Conservation (phyloP, 1,284 basidiomycete genomes). For the Moniliella sp. region DNA sequence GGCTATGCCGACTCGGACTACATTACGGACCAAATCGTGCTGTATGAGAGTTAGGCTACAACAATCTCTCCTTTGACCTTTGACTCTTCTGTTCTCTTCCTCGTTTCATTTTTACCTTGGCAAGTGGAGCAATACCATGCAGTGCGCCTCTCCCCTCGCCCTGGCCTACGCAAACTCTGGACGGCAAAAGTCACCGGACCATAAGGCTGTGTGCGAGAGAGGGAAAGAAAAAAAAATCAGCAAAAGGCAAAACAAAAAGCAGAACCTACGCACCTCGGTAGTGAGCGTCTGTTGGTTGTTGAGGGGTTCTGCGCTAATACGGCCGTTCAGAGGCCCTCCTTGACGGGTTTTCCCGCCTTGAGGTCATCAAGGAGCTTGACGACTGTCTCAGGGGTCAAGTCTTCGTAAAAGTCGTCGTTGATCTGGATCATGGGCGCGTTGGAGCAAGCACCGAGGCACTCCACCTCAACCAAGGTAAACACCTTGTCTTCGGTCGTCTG, state of each 20-base stretch:
- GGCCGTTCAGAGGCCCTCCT: conserved; percentile 67
- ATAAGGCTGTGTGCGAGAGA: conserved; percentile 50
- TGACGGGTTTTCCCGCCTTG: conserved; percentile 61
- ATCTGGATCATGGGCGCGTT: conserved; percentile 98
- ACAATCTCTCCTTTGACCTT: too few species aligned
- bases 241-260: not conserved
- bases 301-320: conserved; percentile 65
- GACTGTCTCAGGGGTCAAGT: conserved; percentile 71
- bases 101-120: too few species aligned
- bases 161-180: conserved; percentile 76
- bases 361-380: conserved; percentile 69
- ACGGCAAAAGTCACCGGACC: conserved; percentile 73
- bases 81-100: too few species aligned
- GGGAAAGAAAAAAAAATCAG: too few species aligned
- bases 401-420: conserved; percentile 96
- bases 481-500: conserved; percentile 82
- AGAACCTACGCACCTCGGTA: conserved; percentile 44
- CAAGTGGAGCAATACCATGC: too few species aligned
- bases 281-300: conserved; percentile 60
- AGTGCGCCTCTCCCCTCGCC: too few species aligned
- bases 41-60: too few species aligned
- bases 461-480: conserved; percentile 91
- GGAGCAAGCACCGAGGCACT: conserved; percentile 72
- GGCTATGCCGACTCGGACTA: conserved; percentile 90
- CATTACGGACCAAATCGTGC: conserved; percentile 50